phyloP scores from a whole-genome alignment of 352 stramenopile species.

The Pythium apleroticum region DNA sequence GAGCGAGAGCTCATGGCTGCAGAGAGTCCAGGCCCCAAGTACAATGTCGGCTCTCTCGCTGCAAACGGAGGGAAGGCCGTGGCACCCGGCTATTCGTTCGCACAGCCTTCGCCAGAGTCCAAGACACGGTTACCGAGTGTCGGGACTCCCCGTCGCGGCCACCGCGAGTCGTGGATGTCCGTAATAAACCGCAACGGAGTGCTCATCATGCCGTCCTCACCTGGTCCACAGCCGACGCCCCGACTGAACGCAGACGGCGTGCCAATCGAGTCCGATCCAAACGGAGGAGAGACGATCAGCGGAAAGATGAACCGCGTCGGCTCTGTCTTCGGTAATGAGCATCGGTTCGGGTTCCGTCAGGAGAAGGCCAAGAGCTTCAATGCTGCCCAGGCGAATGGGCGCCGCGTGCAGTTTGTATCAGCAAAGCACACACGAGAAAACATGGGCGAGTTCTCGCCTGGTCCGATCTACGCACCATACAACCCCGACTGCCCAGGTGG shows the following conservation, averaged over 20 bases:
- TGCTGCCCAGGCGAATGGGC: slow-evolving; percentile 28
- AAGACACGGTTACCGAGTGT: slow-evolving; percentile 58
- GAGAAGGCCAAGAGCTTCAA: slow-evolving; percentile 34
- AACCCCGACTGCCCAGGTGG: slow-evolving; percentile 71
- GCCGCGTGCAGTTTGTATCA: slow-evolving; percentile 77
- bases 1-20: slow-evolving; percentile 73
- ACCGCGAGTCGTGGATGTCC: slow-evolving; percentile 80
- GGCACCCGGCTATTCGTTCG: slow-evolving; percentile 66
- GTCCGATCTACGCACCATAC: slow-evolving; percentile 75
- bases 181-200: slow-evolving; percentile 85
- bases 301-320: slow-evolving; percentile 19
- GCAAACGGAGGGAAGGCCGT: slow-evolving; percentile 54
- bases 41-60: slow-evolving; percentile 65
- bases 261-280: slow-evolving; percentile 1
- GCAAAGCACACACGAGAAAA: slow-evolving; percentile 77
- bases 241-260: slow-evolving; percentile 9
- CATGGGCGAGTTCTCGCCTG: slow-evolving; percentile 85
- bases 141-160: slow-evolving; percentile 48
- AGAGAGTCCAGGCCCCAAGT: slow-evolving; percentile 82
- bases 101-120: slow-evolving; percentile 45
- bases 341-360: slow-evolving; percentile 68
- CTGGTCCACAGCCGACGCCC: slow-evolving; percentile 19
- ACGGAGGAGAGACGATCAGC: slow-evolving; percentile 7
- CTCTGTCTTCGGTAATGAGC: slow-evolving; percentile 71
- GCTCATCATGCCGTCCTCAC: slow-evolving; percentile 63